Evolutionary conservation across 2,329 filamentous ascomycete species (phyloP).

Genomic region (Escovopsis weberi): DNA sequence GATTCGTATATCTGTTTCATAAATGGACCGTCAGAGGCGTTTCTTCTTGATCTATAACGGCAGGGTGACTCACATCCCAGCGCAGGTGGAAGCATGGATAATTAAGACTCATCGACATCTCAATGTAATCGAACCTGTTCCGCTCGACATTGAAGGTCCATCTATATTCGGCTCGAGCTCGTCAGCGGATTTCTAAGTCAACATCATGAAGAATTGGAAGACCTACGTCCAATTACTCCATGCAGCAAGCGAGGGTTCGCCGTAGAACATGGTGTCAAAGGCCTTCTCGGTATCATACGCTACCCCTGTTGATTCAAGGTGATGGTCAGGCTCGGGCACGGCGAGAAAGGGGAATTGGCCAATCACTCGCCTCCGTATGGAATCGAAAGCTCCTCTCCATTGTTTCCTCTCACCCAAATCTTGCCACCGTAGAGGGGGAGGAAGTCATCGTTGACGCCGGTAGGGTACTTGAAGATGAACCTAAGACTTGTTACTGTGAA

Average conservation of each 20-base stretch:
- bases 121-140: slow-evolving; percentile 16
- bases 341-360: too few relatives aligned
- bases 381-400: slow-evolving; percentile 25
- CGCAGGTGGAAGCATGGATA: slow-evolving; percentile 21
- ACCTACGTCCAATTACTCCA: slow-evolving; percentile 13
- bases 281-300: slow-evolving; percentile 24
- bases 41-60: neutral
- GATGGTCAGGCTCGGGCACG: neutral
- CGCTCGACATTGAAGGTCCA: slow-evolving; percentile 19
- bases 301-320: slow-evolving; percentile 11
- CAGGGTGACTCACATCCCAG: slow-evolving; percentile 18
- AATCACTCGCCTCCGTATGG: slow-evolving; percentile 23
- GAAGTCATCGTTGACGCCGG: slow-evolving; percentile 16
- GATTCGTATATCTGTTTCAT: slow-evolving; percentile 21
- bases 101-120: slow-evolving; percentile 14
- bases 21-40: neutral
- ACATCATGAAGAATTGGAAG: too few relatives aligned
- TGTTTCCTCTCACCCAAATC: slow-evolving; percentile 24
- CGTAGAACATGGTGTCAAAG: slow-evolving; percentile 23
- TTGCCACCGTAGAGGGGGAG: slow-evolving; percentile 31
- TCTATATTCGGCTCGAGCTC: slow-evolving; percentile 6
- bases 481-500: slow-evolving; percentile 8
- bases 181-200: neutral
- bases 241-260: slow-evolving; percentile 13
- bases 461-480: slow-evolving; percentile 16